Evolutionary conservation across 441 rosid genomes (phyloP).

Genomic region (Metrosideros polymorpha): DNA sequence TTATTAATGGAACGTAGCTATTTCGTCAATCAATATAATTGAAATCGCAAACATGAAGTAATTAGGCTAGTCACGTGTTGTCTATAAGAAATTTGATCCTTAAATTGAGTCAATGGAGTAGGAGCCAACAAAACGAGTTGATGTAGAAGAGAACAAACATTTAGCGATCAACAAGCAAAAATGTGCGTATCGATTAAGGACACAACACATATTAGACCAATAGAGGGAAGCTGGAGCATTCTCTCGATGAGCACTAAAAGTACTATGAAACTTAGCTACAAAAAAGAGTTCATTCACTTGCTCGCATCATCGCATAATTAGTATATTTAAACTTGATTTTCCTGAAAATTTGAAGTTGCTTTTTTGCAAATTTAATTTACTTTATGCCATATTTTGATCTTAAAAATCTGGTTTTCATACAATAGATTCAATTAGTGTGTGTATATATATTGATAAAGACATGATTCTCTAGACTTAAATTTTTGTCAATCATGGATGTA

Average conservation of each 20-base stretch:
- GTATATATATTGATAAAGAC: too few species aligned
- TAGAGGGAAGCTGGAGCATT: not conserved
- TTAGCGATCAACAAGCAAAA: not conserved
- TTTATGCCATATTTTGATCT: not conserved
- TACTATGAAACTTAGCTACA: not conserved
- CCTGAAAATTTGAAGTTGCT: not conserved
- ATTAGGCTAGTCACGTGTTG: rapidly evolving
- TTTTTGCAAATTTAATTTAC: not conserved
- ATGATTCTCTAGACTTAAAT: too few species aligned
- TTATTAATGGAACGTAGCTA: rapidly evolving
- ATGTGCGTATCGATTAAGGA: rapidly evolving
- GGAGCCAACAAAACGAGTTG: not conserved
- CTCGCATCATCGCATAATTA: not conserved
- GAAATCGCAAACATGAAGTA: not conserved
- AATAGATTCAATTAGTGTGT: too few species aligned
- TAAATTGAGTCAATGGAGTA: not conserved
- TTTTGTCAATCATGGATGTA: not conserved
- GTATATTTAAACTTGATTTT: not conserved
- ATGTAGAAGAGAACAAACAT: not conserved
- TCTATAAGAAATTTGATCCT: not conserved
- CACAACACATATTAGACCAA: not conserved
- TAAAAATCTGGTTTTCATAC: too few species aligned
- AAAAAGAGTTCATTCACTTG: not conserved
- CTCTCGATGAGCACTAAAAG: not conserved
- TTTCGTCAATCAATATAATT: not conserved